These are phyloP conservation scores for Cercophora sp. DNA, from an alignment of 495 filamentous ascomycete species.

Conservation along the genomic window DNA sequence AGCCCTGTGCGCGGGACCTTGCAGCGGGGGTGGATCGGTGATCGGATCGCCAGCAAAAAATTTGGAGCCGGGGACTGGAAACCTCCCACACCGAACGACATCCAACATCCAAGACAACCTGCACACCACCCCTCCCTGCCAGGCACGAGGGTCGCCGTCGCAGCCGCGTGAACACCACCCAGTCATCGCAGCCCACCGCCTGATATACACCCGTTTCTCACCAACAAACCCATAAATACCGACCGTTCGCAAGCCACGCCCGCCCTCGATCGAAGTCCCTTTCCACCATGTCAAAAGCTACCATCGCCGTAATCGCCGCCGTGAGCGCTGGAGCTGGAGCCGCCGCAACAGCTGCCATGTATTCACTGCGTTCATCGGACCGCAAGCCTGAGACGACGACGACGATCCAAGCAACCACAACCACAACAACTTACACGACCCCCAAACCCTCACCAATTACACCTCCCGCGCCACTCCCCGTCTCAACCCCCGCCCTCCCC, in stretches of 20 bases:
- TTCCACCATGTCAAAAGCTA: constrained; percentile 74
- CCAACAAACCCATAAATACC: constrained; percentile 22
- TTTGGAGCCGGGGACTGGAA: too few relatives aligned
- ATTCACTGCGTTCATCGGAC: constrained; percentile 54
- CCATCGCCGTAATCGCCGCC: constrained; percentile 81
- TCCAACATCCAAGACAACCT: constrained; percentile 1
- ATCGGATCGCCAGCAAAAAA: neutral
- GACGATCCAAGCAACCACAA: constrained; percentile 42
- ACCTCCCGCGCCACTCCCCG: constrained; percentile 41
- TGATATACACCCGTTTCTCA: constrained; percentile 1
- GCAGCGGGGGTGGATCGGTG: neutral
- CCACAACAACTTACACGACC: constrained; percentile 40
- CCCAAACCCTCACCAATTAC: constrained; percentile 29
- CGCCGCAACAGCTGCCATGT: constrained; percentile 70
- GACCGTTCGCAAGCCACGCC: constrained; percentile 3
- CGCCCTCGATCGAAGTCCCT: constrained; percentile 5
- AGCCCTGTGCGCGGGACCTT: neutral
- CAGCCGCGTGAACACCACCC: constrained; percentile 1
- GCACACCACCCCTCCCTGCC: constrained; percentile 5
- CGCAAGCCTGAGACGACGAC: constrained; percentile 41
- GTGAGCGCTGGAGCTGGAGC: constrained; percentile 86
- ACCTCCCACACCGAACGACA: too few relatives aligned
- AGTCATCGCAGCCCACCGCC: constrained; percentile 11
- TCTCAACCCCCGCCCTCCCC: constrained; percentile 32
- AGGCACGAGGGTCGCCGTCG: constrained; percentile 4